Base-by-base conservation (phyloP, 208 protist species). In the Crithidia brevicula region DNA sequence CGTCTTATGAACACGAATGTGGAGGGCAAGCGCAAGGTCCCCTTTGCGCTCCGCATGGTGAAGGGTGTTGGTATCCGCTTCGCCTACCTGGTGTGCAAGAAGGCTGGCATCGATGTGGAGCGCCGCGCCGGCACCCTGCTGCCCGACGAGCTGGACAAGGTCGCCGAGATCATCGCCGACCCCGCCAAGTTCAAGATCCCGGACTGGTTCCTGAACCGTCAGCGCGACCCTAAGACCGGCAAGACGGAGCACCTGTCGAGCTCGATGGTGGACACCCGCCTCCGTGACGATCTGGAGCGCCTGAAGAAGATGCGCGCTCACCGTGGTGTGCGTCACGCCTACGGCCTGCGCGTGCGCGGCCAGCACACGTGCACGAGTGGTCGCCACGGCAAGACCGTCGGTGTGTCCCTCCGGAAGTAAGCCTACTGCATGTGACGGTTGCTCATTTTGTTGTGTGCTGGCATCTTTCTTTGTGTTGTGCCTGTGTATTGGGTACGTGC, bases 351-450 rank as follows among this genome's bases (percentile, higher is more conserved):
- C 72, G 99, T 99, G 68, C 96, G 99, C 85, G 99, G 99, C 85
- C 99, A 99, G 95, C 98, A 99, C 93, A 99, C 99, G 33, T 99
- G 99, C 97, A 99, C 98, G 46, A 99, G 98, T 57, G 99, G 99
- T 71, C 98, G 99, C 81, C 86, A 91, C 77, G 98, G 98, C 69
- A 89, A 87, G 82, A 96, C 91, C 28, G 83, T 96, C 43, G 91
- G 91, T 76, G 91, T 95, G 8, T 79, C 83, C 71, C 86, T 85
- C 61, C 34, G 51, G 15, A 95, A 95, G 85, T 95, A 90, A 87
- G 60, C 8, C 15, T 7, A 40, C 36, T 7, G 36, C 10, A 13
- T 1, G 36, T 40, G 36, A 16, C 36, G 36, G 10, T 40, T 7
- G 10, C 15, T 7, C 36, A 40, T 40, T 40, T 13, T 40, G 36